Conservation (phyloP, 352 stramenopile genomes). For the Hyaloperonospora brassicae region DNA sequence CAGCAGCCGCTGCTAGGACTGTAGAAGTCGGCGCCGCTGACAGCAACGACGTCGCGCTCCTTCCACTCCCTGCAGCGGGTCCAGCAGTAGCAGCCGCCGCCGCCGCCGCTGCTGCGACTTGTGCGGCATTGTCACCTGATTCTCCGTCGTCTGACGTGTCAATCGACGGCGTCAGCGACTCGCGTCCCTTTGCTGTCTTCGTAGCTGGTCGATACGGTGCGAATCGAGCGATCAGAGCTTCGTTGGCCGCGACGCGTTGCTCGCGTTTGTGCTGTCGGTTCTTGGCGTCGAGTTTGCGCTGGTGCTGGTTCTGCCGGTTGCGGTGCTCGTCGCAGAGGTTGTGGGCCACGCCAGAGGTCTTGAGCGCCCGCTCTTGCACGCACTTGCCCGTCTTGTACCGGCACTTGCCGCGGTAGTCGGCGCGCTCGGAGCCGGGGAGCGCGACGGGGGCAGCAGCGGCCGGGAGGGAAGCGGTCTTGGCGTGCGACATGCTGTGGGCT, state of each 20-base stretch:
- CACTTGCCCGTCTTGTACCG: slow-evolving; percentile 87
- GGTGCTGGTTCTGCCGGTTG: slow-evolving; percentile 76
- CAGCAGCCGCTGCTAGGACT: slow-evolving; percentile 6
- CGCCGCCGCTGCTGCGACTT: not conserved
- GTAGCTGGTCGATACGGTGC: slow-evolving; percentile 19
- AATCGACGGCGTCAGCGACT: not conserved
- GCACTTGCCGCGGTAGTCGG: slow-evolving; percentile 63
- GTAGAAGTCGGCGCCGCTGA: not conserved
- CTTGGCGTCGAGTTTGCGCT: slow-evolving; percentile 83
- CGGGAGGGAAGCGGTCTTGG: too few species aligned
- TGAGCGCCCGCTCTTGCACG: slow-evolving; percentile 77
- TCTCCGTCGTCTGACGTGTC: slow-evolving; percentile 10
- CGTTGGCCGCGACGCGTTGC: slow-evolving; percentile 20
- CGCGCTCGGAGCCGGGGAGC: slow-evolving; percentile 23
- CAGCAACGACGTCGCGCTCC: slow-evolving; percentile 2
- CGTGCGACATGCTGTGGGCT: too few species aligned
- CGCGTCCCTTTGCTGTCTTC: not conserved
- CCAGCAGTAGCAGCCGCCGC: not conserved
- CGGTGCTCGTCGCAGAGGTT: slow-evolving; percentile 84
- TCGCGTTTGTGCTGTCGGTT: slow-evolving; percentile 64
- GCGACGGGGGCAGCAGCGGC: not conserved
- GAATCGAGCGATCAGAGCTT: slow-evolving; percentile 12
- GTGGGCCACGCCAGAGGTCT: slow-evolving; percentile 71
- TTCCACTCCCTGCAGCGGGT: not conserved
- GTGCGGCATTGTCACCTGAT: not conserved